Evolutionary conservation across 1,139 yeast species (phyloP).

Genomic region (Suhomyces atakaporum): DNA sequence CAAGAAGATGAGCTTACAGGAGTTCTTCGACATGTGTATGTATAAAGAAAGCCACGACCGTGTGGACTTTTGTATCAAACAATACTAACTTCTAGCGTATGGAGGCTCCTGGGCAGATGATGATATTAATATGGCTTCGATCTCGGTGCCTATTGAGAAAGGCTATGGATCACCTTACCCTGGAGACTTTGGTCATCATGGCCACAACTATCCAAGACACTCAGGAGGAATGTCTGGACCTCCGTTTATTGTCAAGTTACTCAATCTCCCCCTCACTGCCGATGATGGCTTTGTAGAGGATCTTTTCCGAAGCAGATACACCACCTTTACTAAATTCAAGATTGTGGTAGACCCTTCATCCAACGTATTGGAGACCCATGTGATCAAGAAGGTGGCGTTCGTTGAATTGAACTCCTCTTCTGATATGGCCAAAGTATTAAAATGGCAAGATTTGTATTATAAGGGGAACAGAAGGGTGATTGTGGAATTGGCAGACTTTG

Average conservation of each 20-base stretch:
- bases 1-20: conserved; percentile 55
- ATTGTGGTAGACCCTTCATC: conserved; percentile 46
- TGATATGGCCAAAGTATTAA: conserved; percentile 48
- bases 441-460: conserved; percentile 49
- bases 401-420: conserved; percentile 53
- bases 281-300: conserved; percentile 44
- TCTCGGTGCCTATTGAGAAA: conserved; percentile 52
- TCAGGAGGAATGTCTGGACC: conserved; percentile 35
- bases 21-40: conserved; percentile 54
- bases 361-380: conserved; percentile 41
- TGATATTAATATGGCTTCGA: conserved; percentile 68
- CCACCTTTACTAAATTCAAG: conserved; percentile 42
- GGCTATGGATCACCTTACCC: conserved; percentile 9
- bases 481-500: conserved; percentile 49
- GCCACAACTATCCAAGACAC: conserved; percentile 8
- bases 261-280: conserved; percentile 49
- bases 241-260: conserved; percentile 59
- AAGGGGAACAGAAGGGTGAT: conserved; percentile 42
- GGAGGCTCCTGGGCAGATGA: conserved; percentile 81
- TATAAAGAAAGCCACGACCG: conserved; percentile 20
- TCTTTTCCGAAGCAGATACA: conserved; percentile 45
- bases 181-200: conserved; percentile 12
- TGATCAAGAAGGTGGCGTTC: conserved; percentile 58
- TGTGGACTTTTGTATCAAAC: not conserved
- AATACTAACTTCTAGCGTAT: conserved; percentile 18